Evolutionary conservation across 352 stramenopile genomes (phyloP), one percentile per base, ranked within the genome.

Genomic region (Globisporangium mamillatum): DNA sequence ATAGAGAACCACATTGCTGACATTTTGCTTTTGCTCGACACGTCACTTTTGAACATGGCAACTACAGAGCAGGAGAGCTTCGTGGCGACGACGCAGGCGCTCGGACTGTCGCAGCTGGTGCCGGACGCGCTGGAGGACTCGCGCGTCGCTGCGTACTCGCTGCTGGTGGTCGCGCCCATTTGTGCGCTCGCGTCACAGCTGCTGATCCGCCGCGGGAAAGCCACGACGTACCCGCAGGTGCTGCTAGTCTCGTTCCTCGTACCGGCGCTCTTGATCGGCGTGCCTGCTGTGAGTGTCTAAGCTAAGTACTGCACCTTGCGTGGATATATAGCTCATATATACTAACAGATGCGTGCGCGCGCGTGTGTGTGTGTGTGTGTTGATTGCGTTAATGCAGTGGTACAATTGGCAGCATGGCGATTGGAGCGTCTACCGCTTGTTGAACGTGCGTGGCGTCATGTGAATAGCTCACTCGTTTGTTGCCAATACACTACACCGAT

Each of bases 51-150:
- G 24, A 25, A 46, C 22, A 52, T 34, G 22, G n/a, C 36, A 16
- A 64, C 25, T 25, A 9, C 10, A 25, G 36, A 60, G 14, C 41
- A 61, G 12, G 57, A 57, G 27, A 34, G n/a, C 29, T 20, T 63
- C n/a, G 20, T 48, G 59, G 29, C 57, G 16, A 38, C 32, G 8
- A 44, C 52, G 44, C 58, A 58, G 41, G 36, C 54, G 38, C 68
- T 71, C 22, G 70, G 73, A 63, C 75, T 86, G 66, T 82, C 80
- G 66, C 68, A 60, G 52, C 70, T 88, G 60, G 80, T 75, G 64
- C 76, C 76, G 18, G 79, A 86, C 60, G 81, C 84, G 36, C 55
- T 81, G 22, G 70, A 79, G 20, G 79, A 89, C 69, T 78, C 76
- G 44, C 64, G 77, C 48, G 52, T 74, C 16, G 79, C 81, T 5